These are phyloP conservation scores for Ceratobasidium papillatum DNA, from an alignment of 1,284 basidiomycete species.

Conservation along the genomic window DNA sequence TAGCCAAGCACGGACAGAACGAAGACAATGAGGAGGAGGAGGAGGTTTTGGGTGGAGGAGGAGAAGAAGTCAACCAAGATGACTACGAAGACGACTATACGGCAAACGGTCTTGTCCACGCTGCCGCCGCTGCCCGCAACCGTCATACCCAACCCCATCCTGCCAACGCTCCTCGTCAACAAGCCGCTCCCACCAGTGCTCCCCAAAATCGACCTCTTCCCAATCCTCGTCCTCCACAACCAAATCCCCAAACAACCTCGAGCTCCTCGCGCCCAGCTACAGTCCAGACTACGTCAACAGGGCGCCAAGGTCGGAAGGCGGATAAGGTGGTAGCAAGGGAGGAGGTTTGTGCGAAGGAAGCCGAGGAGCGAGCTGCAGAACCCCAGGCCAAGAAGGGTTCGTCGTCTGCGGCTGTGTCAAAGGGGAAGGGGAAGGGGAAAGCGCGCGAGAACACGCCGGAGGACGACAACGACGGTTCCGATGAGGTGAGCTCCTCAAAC, in stretches of 20 bases:
- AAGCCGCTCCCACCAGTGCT: not conserved
- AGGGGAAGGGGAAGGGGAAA: not conserved
- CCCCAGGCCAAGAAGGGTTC: not conserved
- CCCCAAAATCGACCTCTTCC: too few species aligned
- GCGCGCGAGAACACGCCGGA: not conserved
- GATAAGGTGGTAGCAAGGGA: not conserved
- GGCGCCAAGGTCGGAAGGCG: not conserved
- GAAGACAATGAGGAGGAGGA: not conserved
- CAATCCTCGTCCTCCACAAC: too few species aligned
- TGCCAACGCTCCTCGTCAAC: not conserved
- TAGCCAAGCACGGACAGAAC: not conserved
- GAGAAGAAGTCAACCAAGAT: not conserved
- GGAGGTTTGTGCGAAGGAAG: not conserved
- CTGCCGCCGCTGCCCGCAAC: not conserved
- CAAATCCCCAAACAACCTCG: not conserved
- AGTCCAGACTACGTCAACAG: not conserved
- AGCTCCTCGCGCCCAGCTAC: too few species aligned
- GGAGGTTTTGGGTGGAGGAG: not conserved
- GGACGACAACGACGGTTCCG: not conserved
- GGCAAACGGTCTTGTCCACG: not conserved
- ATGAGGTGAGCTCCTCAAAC: not conserved
- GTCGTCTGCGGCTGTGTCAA: not conserved
- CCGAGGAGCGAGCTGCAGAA: not conserved
- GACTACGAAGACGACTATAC: not conserved
- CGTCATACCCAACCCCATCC: not conserved